Evolutionary conservation across 2,329 filamentous ascomycete species (phyloP).

Genomic region (Epichloe hybrida): DNA sequence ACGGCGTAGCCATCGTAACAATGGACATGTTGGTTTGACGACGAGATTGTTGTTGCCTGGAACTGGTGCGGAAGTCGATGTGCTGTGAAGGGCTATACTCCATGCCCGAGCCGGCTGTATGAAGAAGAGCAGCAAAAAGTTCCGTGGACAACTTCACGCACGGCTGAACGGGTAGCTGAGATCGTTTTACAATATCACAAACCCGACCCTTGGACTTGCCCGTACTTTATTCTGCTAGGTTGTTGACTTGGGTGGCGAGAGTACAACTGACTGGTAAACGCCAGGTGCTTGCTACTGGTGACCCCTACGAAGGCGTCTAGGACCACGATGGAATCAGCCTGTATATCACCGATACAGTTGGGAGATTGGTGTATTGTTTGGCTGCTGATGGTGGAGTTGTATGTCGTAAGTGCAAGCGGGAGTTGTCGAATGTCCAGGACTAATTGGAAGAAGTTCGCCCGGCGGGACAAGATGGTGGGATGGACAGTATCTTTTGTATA

Average conservation of each 20-base stretch:
- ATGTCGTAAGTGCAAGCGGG: neutral
- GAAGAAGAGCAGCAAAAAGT: neutral
- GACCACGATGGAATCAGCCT: neutral
- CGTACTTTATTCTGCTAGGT: neutral
- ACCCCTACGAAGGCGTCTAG: neutral
- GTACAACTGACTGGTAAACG: neutral
- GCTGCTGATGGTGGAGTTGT: neutral
- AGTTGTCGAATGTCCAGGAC: neutral
- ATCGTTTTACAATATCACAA: neutral
- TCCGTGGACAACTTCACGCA: neutral
- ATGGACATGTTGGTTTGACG: conserved; percentile 32
- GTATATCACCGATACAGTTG: neutral
- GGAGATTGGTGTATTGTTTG: neutral
- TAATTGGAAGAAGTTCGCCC: neutral
- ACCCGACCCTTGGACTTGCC: neutral
- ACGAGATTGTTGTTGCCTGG: conserved; percentile 13
- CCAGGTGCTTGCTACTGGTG: neutral
- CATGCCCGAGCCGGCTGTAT: conserved; percentile 18
- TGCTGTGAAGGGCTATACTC: conserved; percentile 26
- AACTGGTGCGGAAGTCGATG: conserved; percentile 15
- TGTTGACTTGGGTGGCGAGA: neutral
- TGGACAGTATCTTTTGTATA: conserved; percentile 16
- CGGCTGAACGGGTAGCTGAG: neutral
- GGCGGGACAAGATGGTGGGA: conserved; percentile 4
- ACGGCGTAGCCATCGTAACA: conserved; percentile 32